phyloP scores from a whole-genome alignment of 495 filamentous ascomycete species.

The Talaromyces stipitatus region DNA sequence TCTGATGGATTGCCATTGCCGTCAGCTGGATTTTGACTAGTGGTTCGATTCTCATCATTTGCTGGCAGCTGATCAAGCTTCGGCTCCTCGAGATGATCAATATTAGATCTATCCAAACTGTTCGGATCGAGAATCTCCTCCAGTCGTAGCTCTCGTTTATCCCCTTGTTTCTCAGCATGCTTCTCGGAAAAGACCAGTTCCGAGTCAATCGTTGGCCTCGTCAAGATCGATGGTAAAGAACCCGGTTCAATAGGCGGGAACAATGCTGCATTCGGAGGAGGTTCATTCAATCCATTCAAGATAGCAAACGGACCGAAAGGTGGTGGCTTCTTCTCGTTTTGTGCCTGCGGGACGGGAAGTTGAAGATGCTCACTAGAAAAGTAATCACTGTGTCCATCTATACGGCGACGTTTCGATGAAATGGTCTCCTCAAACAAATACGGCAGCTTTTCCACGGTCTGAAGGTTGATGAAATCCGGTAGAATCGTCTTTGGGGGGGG shows the following conservation, averaged over 20 bases:
- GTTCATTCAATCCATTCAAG: conserved; percentile 68
- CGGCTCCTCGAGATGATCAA: conserved; percentile 5
- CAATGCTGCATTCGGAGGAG: conserved; percentile 63
- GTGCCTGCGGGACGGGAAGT: conserved; percentile 38
- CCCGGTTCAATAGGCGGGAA: conserved; percentile 63
- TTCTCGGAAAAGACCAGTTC: conserved; percentile 19
- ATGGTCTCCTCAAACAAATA: conserved; percentile 37
- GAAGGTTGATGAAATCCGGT: conserved; percentile 40
- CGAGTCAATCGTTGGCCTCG: conserved; percentile 24
- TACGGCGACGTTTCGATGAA: conserved; percentile 32
- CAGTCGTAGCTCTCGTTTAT: conserved; percentile 28
- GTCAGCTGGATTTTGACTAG: not conserved
- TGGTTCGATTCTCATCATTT: not conserved
- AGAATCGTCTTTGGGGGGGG: conserved; percentile 35
- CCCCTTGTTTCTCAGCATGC: conserved; percentile 20
- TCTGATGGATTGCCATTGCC: not conserved
- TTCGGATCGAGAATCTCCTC: conserved; percentile 31
- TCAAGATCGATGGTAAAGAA: conserved; percentile 34
- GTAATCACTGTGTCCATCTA: conserved; percentile 35
- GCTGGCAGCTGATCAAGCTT: not conserved
- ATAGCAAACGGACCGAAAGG: conserved; percentile 53
- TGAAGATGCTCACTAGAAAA: conserved; percentile 42
- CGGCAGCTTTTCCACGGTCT: conserved; percentile 36
- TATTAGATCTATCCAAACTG: conserved; percentile 11
- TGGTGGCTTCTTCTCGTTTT: conserved; percentile 38